These are phyloP conservation scores for Phytophthora aleatoria DNA, from an alignment of 352 stramenopile species.

Conservation along the genomic window DNA sequence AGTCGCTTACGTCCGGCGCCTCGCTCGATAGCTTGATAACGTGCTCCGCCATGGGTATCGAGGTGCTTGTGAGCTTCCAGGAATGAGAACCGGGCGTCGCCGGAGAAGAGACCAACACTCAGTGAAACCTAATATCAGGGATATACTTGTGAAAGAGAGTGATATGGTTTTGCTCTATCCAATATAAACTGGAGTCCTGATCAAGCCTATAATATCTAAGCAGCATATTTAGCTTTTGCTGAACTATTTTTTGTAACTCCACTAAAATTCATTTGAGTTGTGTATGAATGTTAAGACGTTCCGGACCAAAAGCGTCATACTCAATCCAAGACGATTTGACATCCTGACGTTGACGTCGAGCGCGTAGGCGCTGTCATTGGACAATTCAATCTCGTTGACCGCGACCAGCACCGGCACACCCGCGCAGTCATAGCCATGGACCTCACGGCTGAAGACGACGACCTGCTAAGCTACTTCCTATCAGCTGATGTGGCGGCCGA, in stretches of 20 bases:
- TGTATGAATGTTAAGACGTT: background rate
- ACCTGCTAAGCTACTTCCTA: constrained; percentile 89
- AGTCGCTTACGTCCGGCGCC: constrained; percentile 53
- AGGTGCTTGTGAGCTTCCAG: constrained; percentile 14
- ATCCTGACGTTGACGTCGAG: constrained; percentile 22
- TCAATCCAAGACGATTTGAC: constrained; percentile 15
- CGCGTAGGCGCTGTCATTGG: constrained; percentile 38
- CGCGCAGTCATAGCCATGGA: constrained; percentile 51
- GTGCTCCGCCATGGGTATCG: constrained; percentile 25
- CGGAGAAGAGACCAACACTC: constrained; percentile 29
- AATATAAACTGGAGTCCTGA: no score
- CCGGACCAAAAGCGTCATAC: constrained; percentile 3
- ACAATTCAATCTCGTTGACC: constrained; percentile 15
- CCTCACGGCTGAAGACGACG: constrained; percentile 84
- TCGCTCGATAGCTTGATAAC: constrained; percentile 23
- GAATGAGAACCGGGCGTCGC: constrained; percentile 10
- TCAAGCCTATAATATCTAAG: no score
- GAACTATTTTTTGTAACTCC: background rate
- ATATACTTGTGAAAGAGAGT: background rate
- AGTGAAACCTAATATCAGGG: background rate
- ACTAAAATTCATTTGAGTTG: background rate
- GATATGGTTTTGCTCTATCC: background rate
- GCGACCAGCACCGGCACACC: background rate
- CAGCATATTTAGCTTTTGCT: background rate
- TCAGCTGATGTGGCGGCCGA: constrained; percentile 74